These are phyloP conservation scores for Pythium apleroticum DNA, from an alignment of 352 stramenopile species.

Conservation along the genomic window DNA sequence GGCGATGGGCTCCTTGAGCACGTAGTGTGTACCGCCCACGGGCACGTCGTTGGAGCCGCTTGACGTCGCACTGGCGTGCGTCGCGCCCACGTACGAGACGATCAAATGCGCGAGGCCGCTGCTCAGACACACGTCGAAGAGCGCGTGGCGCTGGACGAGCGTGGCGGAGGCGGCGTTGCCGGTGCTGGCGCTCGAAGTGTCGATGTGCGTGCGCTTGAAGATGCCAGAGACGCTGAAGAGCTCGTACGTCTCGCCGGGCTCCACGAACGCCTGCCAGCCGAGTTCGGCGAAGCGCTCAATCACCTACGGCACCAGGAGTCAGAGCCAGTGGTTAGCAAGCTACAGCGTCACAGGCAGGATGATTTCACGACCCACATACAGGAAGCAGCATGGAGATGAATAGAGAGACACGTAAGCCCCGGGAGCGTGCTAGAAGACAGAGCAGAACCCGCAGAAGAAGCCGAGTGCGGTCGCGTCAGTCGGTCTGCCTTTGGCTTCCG, in stretches of 20 bases:
- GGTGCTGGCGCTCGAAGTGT: conserved; percentile 12
- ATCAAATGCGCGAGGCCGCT: conserved; percentile 72
- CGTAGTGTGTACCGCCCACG: conserved; percentile 47
- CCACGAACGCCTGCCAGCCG: conserved; percentile 76
- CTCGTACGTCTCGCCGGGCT: conserved; percentile 83
- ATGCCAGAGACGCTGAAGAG: conserved; percentile 77
- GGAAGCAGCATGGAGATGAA: conserved; percentile 27
- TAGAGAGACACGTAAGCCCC: not conserved
- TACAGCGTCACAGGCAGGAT: not conserved
- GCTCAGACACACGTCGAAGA: conserved; percentile 74
- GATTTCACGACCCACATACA: conserved; percentile 9
- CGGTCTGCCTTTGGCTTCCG: not conserved
- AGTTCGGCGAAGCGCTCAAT: conserved; percentile 78
- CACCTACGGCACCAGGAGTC: conserved; percentile 34
- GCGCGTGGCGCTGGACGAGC: conserved; percentile 66
- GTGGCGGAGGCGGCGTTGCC: conserved; percentile 3
- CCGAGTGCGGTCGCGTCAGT: not conserved
- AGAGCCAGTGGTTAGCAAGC: not conserved
- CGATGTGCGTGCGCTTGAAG: conserved; percentile 36
- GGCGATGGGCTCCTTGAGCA: conserved; percentile 78
- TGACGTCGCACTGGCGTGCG: not conserved
- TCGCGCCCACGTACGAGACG: conserved; percentile 66
- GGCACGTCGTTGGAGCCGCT: conserved; percentile 23
- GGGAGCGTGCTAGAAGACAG: not conserved
- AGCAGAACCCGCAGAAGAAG: not conserved